Conservation (phyloP, 208 protist species). For the Tritrichomonas foetus region DNA sequence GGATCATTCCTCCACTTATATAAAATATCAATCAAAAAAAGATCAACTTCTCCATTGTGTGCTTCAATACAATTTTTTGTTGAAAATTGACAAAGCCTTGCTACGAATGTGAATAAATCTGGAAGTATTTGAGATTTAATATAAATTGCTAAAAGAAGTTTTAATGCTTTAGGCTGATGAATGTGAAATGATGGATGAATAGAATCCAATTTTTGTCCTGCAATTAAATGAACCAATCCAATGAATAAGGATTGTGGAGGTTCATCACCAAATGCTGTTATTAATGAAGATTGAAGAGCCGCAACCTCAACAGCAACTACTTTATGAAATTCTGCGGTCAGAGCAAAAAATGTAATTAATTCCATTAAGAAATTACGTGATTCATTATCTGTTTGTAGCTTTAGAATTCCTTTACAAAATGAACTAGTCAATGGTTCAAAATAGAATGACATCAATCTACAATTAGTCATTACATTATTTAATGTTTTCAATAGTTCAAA, state of each 20-base stretch:
- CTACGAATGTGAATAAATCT: slow-evolving; percentile 15
- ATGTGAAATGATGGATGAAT: background rate
- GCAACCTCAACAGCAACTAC: background rate
- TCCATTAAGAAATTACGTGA: background rate
- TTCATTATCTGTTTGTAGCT: background rate
- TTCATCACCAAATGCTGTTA: background rate
- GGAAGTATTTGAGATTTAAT: background rate
- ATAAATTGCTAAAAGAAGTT: background rate
- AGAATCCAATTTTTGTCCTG: background rate
- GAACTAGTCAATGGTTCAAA: background rate
- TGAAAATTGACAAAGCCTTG: background rate
- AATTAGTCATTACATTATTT: background rate
- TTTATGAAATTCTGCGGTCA: background rate
- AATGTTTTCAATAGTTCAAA: background rate
- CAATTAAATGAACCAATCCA: background rate
- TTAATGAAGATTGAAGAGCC: background rate
- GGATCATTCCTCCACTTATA: background rate
- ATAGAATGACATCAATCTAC: no score
- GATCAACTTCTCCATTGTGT: background rate
- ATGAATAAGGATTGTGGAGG: background rate
- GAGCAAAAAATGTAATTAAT: background rate
- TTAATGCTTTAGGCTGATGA: background rate
- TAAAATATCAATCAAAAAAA: background rate
- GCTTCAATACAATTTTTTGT: background rate
- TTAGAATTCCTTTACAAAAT: background rate